Percentiles rank a stretch among this genome's conserved stretches.
phyloP scores from a whole-genome alignment of 2,329 filamentous ascomycete species.

The Aureobasidium leucospermi region DNA sequence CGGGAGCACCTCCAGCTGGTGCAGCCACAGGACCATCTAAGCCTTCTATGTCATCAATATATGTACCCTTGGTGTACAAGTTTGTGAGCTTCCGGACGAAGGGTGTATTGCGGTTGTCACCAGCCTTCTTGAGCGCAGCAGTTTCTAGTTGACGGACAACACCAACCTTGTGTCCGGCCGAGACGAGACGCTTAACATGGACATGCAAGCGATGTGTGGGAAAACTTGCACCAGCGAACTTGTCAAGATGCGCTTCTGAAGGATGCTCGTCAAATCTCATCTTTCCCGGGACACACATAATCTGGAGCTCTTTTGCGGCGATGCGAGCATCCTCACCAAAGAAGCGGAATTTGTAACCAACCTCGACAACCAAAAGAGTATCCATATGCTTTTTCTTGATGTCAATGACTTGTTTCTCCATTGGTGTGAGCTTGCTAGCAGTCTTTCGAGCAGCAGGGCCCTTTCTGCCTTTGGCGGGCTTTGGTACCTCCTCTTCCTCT shows the following conservation, averaged over 20 bases:
- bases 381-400: slow-evolving; percentile 90
- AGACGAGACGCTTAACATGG: slow-evolving; percentile 86
- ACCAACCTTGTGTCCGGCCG: slow-evolving; percentile 90
- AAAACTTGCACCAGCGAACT: slow-evolving; percentile 92
- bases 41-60: slow-evolving; percentile 86
- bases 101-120: slow-evolving; percentile 86
- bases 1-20: slow-evolving; percentile 49
- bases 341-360: slow-evolving; percentile 96
- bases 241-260: slow-evolving; percentile 84
- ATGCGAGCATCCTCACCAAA: slow-evolving; percentile 90
- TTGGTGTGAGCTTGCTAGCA: slow-evolving; percentile 79
- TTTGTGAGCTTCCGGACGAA: slow-evolving; percentile 92
- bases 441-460: slow-evolving; percentile 57
- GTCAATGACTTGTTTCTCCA: slow-evolving; percentile 88
- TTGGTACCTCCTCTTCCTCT: slow-evolving; percentile 44
- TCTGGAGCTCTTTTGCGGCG: slow-evolving; percentile 83
- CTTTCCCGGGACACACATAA: slow-evolving; percentile 95
- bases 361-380: slow-evolving; percentile 83
- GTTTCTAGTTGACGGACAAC: slow-evolving; percentile 93
- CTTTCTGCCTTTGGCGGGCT: slow-evolving; percentile 41
- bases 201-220: slow-evolving; percentile 86
- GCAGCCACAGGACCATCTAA: slow-evolving; percentile 52
- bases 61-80: slow-evolving; percentile 95
- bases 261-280: slow-evolving; percentile 88
- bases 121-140: slow-evolving; percentile 87